These are phyloP conservation scores for Alternaria sp. DNA, from an alignment of 2,329 filamentous ascomycete species.

Conservation along the genomic window DNA sequence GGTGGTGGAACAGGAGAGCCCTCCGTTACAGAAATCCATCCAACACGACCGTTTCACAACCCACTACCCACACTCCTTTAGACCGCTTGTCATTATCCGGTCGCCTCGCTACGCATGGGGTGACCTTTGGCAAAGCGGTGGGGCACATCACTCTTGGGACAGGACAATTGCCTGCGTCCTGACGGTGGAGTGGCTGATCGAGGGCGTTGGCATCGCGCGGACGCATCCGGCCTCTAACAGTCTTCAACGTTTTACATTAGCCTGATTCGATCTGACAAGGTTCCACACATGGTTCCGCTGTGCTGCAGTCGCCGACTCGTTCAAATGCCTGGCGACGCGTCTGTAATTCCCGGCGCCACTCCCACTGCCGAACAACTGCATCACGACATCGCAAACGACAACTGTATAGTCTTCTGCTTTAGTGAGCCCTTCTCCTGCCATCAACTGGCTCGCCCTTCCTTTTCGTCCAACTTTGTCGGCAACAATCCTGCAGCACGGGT, in stretches of 20 bases:
- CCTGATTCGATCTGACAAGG: conserved; percentile 47
- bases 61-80: neutral
- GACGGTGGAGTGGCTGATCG: conserved; percentile 2
- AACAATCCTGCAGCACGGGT: conserved; percentile 34
- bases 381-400: conserved; percentile 20
- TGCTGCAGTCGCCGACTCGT: conserved; percentile 20
- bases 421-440: conserved; percentile 14
- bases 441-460: conserved; percentile 18
- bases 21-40: conserved; percentile 22
- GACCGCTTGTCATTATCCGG: conserved; percentile 10
- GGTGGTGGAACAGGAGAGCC: conserved; percentile 30
- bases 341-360: conserved; percentile 25
- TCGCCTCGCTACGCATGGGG: conserved; percentile 6
- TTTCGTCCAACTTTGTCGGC: conserved; percentile 22
- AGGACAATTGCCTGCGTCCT: conserved; percentile 7
- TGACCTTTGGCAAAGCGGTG: neutral
- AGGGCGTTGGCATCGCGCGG: conserved; percentile 30
- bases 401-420: conserved; percentile 11
- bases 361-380: conserved; percentile 27
- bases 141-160: neutral
- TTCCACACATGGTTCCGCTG: conserved; percentile 29
- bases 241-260: conserved; percentile 47
- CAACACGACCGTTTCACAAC: conserved; percentile 24
- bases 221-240: conserved; percentile 43
- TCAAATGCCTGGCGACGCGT: conserved; percentile 20